Percentiles rank a stretch among this genome's conserved stretches.
Evolutionary conservation across 73 alveolate species (phyloP).

Genomic region (Tetrahymena elliotti): DNA sequence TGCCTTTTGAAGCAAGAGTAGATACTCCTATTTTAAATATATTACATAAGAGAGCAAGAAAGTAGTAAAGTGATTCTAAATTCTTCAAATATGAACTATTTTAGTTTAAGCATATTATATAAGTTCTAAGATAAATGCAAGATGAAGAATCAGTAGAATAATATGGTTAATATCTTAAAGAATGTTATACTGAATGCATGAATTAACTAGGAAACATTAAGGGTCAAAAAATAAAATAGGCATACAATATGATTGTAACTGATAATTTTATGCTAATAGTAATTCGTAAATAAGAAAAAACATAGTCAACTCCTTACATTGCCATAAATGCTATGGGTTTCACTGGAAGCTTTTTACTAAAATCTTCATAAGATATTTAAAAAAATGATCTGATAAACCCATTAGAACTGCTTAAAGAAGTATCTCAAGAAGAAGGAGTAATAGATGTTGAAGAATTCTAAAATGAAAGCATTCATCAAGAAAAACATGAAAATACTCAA

Average conservation of each 20-base stretch:
- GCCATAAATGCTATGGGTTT: slow-evolving; percentile 44
- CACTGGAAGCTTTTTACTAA: slow-evolving; percentile 42
- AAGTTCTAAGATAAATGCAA: not conserved
- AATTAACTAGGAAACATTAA: not conserved
- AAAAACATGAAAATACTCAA: too few species aligned
- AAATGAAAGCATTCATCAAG: not conserved
- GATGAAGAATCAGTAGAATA: not conserved
- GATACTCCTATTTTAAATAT: slow-evolving; percentile 2
- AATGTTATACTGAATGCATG: not conserved
- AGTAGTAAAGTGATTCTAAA: not conserved
- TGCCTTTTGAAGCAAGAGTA: slow-evolving; percentile 17
- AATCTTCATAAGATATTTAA: not conserved
- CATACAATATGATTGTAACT: slow-evolving; percentile 22
- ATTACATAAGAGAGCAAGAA: not conserved
- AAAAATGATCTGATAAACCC: not conserved
- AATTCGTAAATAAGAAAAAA: slow-evolving; percentile 6
- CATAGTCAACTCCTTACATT: not conserved
- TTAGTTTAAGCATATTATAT: not conserved
- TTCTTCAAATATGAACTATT: not conserved
- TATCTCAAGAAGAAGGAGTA: not conserved
- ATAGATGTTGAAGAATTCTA: not conserved
- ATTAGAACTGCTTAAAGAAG: not conserved
- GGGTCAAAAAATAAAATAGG: not conserved
- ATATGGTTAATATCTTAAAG: not conserved
- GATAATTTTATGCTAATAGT: slow-evolving; percentile 26